A percentile compares a stretch with the other conserved stretches of the same genome.
Conservation (phyloP, 805 yeast species). For the Saccharomyces kudriavzevii region DNA sequence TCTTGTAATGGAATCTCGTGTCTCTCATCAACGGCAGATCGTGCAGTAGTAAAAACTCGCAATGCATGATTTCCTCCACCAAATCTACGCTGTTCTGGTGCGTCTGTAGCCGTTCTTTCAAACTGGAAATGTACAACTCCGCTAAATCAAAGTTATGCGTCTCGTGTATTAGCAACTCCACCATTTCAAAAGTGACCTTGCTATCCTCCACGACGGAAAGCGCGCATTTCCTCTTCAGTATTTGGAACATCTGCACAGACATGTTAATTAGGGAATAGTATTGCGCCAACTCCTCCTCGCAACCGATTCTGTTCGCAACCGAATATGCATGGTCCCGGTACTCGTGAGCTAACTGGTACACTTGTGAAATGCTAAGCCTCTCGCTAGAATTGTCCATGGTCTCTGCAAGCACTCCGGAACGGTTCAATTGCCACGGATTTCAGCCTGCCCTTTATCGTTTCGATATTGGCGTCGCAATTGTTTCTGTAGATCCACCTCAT, state of each 20-base stretch:
- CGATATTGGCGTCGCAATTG: neutral
- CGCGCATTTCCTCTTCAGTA: conserved; percentile 10
- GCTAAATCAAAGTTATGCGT: conserved; percentile 26
- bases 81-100: conserved; percentile 9
- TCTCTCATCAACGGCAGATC: conserved; percentile 13
- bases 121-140: conserved; percentile 20
- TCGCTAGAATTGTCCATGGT: neutral
- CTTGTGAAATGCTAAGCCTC: neutral
- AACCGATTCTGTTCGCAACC: conserved; percentile 8
- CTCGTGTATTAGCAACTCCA: conserved; percentile 22
- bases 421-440: neutral
- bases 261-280: conserved; percentile 29
- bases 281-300: conserved; percentile 22
- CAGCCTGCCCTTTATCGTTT: neutral
- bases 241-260: conserved; percentile 18
- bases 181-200: conserved; percentile 21
- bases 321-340: conserved; percentile 20
- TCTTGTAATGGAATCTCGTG: conserved; percentile 14
- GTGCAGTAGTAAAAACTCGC: conserved; percentile 17
- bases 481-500: neutral
- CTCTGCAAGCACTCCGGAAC: neutral
- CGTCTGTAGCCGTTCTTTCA: conserved; percentile 19
- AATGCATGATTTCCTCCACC: conserved; percentile 15
- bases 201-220: conserved; percentile 24
- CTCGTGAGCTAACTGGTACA: conserved; percentile 21